phyloP scores from a whole-genome alignment of 2,329 filamentous ascomycete species.

The Fusarium drepaniforme region DNA sequence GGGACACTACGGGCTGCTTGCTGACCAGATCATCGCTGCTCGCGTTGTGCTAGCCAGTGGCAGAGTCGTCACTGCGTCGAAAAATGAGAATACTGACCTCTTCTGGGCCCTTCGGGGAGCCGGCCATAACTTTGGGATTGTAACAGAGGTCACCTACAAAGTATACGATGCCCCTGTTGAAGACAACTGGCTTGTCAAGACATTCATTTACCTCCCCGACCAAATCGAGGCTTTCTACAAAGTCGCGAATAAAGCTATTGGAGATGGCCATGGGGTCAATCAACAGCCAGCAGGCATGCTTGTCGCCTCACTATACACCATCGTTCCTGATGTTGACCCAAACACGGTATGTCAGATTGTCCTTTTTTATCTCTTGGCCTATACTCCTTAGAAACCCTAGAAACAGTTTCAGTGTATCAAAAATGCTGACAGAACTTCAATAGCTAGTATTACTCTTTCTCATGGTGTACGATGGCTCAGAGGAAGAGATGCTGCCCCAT shows the following conservation, averaged over 20 bases:
- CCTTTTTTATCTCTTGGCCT: background rate
- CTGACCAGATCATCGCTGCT: slow-evolving; percentile 50
- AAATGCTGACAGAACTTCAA: background rate
- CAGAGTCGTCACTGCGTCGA: slow-evolving; percentile 25
- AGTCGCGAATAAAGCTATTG: background rate
- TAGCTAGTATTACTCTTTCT: background rate
- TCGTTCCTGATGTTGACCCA: background rate
- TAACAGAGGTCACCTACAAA: slow-evolving; percentile 41
- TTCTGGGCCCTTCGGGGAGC: slow-evolving; percentile 52
- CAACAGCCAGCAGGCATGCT: background rate
- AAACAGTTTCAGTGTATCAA: too few species aligned
- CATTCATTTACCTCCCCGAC: background rate
- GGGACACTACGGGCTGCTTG: slow-evolving; percentile 44
- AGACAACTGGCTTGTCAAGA: slow-evolving; percentile 16
- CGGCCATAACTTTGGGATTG: slow-evolving; percentile 52
- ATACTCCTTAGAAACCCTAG: background rate
- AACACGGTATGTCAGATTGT: background rate
- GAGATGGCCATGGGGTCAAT: background rate
- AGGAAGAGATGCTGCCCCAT: background rate
- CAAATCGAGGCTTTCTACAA: background rate
- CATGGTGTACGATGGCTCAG: background rate
- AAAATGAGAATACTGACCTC: slow-evolving; percentile 44
- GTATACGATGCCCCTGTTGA: slow-evolving; percentile 46
- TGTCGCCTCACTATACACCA: background rate
- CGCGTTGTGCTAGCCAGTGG: slow-evolving; percentile 50